Conservation (phyloP, 805 yeast genomes). For the Diddensiella santjacobensis region DNA sequence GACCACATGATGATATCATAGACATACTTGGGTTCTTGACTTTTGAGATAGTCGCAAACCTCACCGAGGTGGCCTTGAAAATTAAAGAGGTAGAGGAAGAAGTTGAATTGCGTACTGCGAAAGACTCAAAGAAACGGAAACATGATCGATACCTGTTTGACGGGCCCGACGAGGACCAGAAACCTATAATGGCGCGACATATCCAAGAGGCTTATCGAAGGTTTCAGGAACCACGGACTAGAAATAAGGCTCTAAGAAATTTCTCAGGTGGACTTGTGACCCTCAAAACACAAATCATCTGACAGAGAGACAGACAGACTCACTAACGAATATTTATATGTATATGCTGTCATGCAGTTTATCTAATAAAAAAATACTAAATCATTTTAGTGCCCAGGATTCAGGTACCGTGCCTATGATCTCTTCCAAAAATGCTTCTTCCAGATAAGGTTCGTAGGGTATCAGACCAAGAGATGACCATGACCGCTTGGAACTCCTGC, state of each 20-base stretch:
- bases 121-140: conserved; percentile 43
- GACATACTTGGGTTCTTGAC: conserved; percentile 94
- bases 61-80: conserved; percentile 86
- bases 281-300: conserved; percentile 50
- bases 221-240: conserved; percentile 55
- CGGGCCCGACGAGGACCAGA: conserved; percentile 79
- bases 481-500: conserved; percentile 13
- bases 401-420: conserved; percentile 14
- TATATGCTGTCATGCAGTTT: background rate
- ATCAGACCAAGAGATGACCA: conserved; percentile 25
- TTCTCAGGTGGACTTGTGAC: conserved; percentile 66
- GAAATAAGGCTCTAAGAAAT: conserved; percentile 61
- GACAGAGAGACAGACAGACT: too few relatives aligned
- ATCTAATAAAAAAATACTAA: background rate
- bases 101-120: conserved; percentile 34
- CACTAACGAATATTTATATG: background rate
- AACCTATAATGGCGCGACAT: conserved; percentile 75
- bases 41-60: conserved; percentile 91
- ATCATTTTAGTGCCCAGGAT: background rate
- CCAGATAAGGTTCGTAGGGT: conserved; percentile 17
- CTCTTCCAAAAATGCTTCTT: conserved; percentile 16
- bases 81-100: conserved; percentile 68
- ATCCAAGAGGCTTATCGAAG: conserved; percentile 87
- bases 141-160: conserved; percentile 64
- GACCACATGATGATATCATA: conserved; percentile 94